A percentile compares a stretch with the other conserved stretches of the same genome.
Conservation (phyloP, 345 rosid species). For the Hibiscus trionum region DNA sequence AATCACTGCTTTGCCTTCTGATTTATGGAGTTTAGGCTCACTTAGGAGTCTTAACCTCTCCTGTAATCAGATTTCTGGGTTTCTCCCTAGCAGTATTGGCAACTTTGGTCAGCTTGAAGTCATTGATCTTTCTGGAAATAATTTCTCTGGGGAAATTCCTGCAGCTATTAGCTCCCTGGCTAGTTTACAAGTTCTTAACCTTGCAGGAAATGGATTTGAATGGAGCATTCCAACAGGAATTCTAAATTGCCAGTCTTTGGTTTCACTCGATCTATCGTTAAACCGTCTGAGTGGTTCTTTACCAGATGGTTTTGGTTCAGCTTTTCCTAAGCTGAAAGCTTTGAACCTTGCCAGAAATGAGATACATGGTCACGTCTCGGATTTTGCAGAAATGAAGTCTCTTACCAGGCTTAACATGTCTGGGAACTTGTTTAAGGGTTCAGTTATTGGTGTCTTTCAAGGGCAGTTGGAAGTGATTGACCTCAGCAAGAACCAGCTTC, state of each 20-base stretch:
- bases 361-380: slow-evolving; percentile 45
- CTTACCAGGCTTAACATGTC: slow-evolving; percentile 60
- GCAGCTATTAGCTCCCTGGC: slow-evolving; percentile 48
- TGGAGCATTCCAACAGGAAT: slow-evolving; percentile 53
- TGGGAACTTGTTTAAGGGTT: slow-evolving; percentile 60
- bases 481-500: slow-evolving; percentile 71
- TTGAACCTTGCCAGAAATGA: slow-evolving; percentile 63
- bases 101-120: slow-evolving; percentile 69
- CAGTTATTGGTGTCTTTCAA: slow-evolving; percentile 41
- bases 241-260: slow-evolving; percentile 45
- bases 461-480: slow-evolving; percentile 50
- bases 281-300: slow-evolving; percentile 63
- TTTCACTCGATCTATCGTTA: slow-evolving; percentile 55
- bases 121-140: slow-evolving; percentile 66
- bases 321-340: slow-evolving; percentile 58
- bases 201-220: slow-evolving; percentile 51
- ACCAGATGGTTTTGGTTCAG: slow-evolving; percentile 65
- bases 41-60: slow-evolving; percentile 67
- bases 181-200: slow-evolving; percentile 50
- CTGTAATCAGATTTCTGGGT: slow-evolving; percentile 59
- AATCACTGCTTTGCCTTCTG: slow-evolving; percentile 72
- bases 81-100: slow-evolving; percentile 62
- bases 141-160: slow-evolving; percentile 71
- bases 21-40: slow-evolving; percentile 77
- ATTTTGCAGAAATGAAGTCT: slow-evolving; percentile 51